These are phyloP conservation scores for Saitozyma sp. DNA, from an alignment of 768 basidiomycete genomes.

Conservation along the genomic window DNA sequence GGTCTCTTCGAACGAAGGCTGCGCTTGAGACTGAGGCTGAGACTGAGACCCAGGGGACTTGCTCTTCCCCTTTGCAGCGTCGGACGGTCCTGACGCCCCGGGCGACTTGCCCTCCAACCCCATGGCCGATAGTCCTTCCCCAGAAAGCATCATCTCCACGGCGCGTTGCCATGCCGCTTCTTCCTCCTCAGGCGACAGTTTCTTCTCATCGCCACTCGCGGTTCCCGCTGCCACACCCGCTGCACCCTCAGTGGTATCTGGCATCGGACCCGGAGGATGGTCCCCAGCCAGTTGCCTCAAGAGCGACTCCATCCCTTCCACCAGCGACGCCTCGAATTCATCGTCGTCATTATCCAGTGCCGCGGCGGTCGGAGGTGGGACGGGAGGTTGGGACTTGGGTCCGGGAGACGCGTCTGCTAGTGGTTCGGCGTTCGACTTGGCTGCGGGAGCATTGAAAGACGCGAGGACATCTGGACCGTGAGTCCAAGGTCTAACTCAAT, in stretches of 20 bases:
- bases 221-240: neutral
- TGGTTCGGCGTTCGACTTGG: conserved; percentile 1
- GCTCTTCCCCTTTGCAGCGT: neutral
- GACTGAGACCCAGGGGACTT: neutral
- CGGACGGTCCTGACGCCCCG: neutral
- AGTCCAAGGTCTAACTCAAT: neutral
- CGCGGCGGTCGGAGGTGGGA: neutral
- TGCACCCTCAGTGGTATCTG: conserved; percentile 2
- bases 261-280: conserved; percentile 44
- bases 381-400: neutral
- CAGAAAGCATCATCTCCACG: conserved; percentile 43
- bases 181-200: conserved; percentile 32
- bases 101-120: conserved; percentile 21
- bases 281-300: conserved; percentile 41
- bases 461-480: conserved; percentile 40
- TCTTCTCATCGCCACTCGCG: conserved; percentile 1
- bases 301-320: conserved; percentile 49
- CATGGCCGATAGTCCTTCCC: conserved; percentile 42
- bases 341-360: conserved; percentile 18
- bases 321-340: conserved; percentile 48
- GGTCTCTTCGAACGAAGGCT: conserved; percentile 35
- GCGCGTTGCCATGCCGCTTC: conserved; percentile 44
- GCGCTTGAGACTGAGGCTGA: neutral
- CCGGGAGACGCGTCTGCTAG: neutral
- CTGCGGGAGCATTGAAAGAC: conserved; percentile 27